Conservation (phyloP, 768 basidiomycete species). For the Pleurotus citrinopileatus region DNA sequence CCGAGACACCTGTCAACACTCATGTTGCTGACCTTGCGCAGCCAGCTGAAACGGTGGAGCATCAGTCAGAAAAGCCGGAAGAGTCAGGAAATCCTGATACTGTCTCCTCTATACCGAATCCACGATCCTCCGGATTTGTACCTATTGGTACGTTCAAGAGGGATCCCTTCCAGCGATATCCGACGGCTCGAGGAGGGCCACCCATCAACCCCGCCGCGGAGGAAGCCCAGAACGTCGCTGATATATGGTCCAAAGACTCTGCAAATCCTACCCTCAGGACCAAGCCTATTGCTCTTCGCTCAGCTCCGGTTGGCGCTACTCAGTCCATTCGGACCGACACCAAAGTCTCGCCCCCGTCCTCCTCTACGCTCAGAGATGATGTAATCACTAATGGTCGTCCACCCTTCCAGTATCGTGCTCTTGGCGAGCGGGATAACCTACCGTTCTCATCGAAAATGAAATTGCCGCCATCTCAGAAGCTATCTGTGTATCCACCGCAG, state of each 20-base stretch:
- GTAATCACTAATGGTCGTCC: not conserved
- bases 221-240: conserved; percentile 35
- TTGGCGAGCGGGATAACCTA: not conserved
- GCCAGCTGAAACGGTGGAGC: not conserved
- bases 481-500: conserved; percentile 31
- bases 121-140: conserved; percentile 75
- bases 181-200: conserved; percentile 24
- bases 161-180: conserved; percentile 29
- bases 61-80: conserved; percentile 6
- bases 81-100: conserved; percentile 14
- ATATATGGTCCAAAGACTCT: conserved; percentile 32
- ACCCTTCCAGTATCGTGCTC: not conserved
- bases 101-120: conserved; percentile 50
- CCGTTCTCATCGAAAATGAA: not conserved
- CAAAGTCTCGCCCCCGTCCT: conserved; percentile 34
- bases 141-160: conserved; percentile 56
- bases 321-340: conserved; percentile 35
- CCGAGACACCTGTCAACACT: no score
- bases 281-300: conserved; percentile 11
- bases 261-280: not conserved
- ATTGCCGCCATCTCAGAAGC: conserved; percentile 10
- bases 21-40: no score
- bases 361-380: conserved; percentile 9
- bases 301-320: conserved; percentile 17
- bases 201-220: conserved; percentile 22